Evolutionary conservation across 2,329 filamentous ascomycete species (phyloP).

Genomic region (Sarocladium kiliense): DNA sequence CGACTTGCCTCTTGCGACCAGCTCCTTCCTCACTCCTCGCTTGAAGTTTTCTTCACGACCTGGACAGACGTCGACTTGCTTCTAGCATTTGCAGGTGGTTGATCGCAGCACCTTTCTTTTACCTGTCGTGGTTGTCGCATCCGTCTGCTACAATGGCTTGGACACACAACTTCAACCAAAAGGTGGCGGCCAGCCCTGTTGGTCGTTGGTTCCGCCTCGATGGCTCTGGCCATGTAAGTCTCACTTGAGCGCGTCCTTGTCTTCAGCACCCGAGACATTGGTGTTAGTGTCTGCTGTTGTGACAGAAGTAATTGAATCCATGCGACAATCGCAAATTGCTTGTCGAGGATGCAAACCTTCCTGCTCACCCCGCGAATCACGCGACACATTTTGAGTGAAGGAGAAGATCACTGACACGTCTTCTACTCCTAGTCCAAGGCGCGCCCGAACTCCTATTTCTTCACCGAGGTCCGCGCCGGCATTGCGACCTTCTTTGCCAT

Average conservation of each 20-base stretch:
- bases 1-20: not conserved
- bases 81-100: not conserved
- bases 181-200: constrained; percentile 59
- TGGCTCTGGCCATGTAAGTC: constrained; percentile 72
- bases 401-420: not conserved
- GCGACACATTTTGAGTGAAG: not conserved
- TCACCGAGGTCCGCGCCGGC: constrained; percentile 79
- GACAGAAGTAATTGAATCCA: not conserved
- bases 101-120: not conserved
- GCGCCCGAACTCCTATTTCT: constrained; percentile 70
- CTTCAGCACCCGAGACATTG: not conserved
- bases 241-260: not conserved
- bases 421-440: constrained; percentile 51
- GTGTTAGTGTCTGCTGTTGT: not conserved
- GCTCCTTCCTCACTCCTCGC: constrained; percentile 1
- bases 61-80: not conserved
- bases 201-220: constrained; percentile 76
- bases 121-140: not conserved
- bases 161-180: constrained; percentile 45
- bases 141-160: constrained; percentile 37
- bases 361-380: not conserved
- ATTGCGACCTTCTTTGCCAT: constrained; percentile 72
- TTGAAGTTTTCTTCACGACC: not conserved
- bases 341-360: not conserved
- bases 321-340: not conserved